Evolutionary conservation across 2,329 filamentous ascomycete genomes (phyloP).

Genomic region (Hortaea sp.): DNA sequence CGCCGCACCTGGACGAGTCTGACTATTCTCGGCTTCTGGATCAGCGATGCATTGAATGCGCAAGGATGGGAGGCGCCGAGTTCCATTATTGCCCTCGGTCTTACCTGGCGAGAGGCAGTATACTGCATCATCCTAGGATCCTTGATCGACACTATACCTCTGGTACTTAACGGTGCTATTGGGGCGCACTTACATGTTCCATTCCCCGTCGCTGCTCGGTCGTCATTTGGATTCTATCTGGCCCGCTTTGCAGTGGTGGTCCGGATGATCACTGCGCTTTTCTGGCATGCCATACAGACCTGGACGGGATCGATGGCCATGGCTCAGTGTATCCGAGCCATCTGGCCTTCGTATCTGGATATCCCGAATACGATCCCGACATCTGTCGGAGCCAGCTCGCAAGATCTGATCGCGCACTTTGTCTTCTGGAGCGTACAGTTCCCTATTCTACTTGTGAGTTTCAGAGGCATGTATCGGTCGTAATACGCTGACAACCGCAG

Average conservation of each 20-base stretch:
- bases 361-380: conserved; percentile 44
- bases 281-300: conserved; percentile 58
- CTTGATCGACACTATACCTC: conserved; percentile 19
- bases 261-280: conserved; percentile 44
- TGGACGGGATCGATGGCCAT: conserved; percentile 51
- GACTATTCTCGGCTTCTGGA: conserved; percentile 36
- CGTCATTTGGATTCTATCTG: conserved; percentile 49
- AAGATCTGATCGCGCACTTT: conserved; percentile 48
- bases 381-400: conserved; percentile 44
- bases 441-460: conserved; percentile 36
- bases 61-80: conserved; percentile 38
- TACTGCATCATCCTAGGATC: conserved; percentile 25
- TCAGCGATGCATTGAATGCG: conserved; percentile 34
- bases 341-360: conserved; percentile 47
- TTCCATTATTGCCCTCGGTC: conserved; percentile 37
- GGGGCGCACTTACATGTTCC: conserved; percentile 42
- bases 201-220: conserved; percentile 47
- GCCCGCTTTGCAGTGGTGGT: conserved; percentile 46
- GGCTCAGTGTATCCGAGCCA: conserved; percentile 43
- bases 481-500: neutral
- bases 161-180: conserved; percentile 34
- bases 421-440: conserved; percentile 49
- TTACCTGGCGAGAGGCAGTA: conserved; percentile 33
- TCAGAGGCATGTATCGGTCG: neutral
- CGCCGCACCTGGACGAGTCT: conserved; percentile 36